These are phyloP conservation scores for Piromyces sp. DNA, from an alignment of 192 early-diverging fungal species.

Conservation along the genomic window DNA sequence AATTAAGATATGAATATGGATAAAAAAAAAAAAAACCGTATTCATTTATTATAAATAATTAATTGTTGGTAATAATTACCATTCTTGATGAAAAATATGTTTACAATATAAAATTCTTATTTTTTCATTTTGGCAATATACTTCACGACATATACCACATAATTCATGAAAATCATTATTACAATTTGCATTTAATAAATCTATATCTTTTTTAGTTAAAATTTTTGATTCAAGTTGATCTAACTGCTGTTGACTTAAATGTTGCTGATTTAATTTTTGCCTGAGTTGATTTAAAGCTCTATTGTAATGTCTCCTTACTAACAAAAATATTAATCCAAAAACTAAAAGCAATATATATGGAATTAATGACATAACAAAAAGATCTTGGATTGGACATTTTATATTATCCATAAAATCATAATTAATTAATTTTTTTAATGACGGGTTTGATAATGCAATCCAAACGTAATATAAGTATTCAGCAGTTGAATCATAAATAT, in stretches of 20 bases:
- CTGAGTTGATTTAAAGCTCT: background rate
- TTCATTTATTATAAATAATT: no score
- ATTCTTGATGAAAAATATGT: background rate
- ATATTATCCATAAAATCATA: background rate
- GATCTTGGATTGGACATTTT: background rate
- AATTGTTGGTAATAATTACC: no score
- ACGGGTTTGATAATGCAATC: background rate
- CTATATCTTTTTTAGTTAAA: background rate
- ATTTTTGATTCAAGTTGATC: background rate
- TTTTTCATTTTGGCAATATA: background rate
- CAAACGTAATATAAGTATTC: background rate
- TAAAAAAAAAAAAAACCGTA: no score
- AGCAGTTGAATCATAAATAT: background rate
- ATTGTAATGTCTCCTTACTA: background rate
- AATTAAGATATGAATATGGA: no score
- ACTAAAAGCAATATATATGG: background rate
- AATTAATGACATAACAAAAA: background rate
- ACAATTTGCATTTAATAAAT: background rate
- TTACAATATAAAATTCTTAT: background rate
- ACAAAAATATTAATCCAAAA: background rate
- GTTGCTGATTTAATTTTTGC: background rate
- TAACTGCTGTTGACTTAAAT: background rate
- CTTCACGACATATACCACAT: background rate
- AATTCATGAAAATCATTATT: background rate
- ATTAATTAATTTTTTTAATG: background rate